Conservation (phyloP, 805 yeast species). For the Candida tibetensis region DNA sequence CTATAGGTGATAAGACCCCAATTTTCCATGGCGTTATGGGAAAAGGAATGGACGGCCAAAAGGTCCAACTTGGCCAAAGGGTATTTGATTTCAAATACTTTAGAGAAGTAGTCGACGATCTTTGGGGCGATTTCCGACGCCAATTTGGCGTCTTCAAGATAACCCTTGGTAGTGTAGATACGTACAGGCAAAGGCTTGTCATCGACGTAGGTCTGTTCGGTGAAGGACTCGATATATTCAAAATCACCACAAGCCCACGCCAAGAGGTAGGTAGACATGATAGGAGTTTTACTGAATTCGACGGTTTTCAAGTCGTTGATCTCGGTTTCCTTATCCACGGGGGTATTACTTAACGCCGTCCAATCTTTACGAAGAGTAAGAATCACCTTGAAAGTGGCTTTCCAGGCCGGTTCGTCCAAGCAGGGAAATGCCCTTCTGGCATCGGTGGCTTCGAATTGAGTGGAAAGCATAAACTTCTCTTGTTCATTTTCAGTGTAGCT, state of each 20-base stretch:
- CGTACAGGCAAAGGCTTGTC: slow-evolving; percentile 47
- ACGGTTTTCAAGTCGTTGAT: slow-evolving; percentile 22
- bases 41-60: slow-evolving; percentile 73
- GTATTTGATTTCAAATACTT: slow-evolving; percentile 51
- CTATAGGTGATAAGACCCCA: slow-evolving; percentile 77
- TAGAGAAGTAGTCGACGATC: slow-evolving; percentile 49
- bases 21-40: slow-evolving; percentile 90
- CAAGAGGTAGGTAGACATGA: slow-evolving; percentile 54
- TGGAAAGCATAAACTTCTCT: slow-evolving; percentile 42
- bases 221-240: slow-evolving; percentile 49
- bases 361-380: slow-evolving; percentile 29
- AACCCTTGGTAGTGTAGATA: slow-evolving; percentile 52
- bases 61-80: slow-evolving; percentile 82
- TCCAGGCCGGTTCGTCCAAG: slow-evolving; percentile 53
- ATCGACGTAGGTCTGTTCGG: slow-evolving; percentile 34
- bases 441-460: slow-evolving; percentile 60
- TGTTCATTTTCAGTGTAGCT: slow-evolving; percentile 39
- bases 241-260: slow-evolving; percentile 62
- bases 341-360: slow-evolving; percentile 50
- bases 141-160: slow-evolving; percentile 43
- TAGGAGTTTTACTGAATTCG: slow-evolving; percentile 46
- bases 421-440: slow-evolving; percentile 60
- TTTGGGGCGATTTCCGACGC: slow-evolving; percentile 49
- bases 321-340: slow-evolving; percentile 25
- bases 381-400: slow-evolving; percentile 54